Conservation (phyloP, 2,329 filamentous ascomycete genomes). For the Talaromyces funiculosus region DNA sequence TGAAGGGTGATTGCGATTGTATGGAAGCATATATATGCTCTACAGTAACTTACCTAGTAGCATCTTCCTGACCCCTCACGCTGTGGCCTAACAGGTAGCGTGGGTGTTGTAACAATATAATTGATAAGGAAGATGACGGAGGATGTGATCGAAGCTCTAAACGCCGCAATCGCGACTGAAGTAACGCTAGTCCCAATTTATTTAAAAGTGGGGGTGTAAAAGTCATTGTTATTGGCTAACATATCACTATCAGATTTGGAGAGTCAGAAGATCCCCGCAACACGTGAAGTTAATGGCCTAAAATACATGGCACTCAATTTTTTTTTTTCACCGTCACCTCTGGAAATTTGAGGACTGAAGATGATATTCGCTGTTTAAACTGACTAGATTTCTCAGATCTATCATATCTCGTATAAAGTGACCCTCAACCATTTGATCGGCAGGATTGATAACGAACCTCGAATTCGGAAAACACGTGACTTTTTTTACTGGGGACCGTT, state of each 20-base stretch:
- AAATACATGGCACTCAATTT: not conserved
- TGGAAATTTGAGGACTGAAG: too few relatives aligned
- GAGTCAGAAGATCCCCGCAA: slow-evolving; percentile 2
- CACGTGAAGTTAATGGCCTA: slow-evolving; percentile 2
- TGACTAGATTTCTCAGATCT: too few relatives aligned
- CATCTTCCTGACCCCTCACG: slow-evolving; percentile 21
- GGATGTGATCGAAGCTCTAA: not conserved
- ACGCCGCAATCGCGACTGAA: slow-evolving; percentile 8
- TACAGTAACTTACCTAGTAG: slow-evolving; percentile 25
- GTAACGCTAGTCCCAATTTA: not conserved
- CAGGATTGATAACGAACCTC: not conserved
- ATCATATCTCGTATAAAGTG: not conserved
- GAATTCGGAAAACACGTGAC: not conserved
- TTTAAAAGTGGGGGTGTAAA: not conserved
- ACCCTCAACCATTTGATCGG: not conserved
- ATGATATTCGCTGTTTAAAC: too few relatives aligned
- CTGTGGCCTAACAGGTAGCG: not conserved
- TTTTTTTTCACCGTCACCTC: not conserved
- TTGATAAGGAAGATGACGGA: not conserved
- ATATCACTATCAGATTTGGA: not conserved
- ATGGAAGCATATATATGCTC: not conserved
- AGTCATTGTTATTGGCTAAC: not conserved
- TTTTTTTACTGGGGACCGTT: not conserved
- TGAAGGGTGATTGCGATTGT: not conserved
- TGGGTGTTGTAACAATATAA: not conserved